Base-by-base conservation (phyloP, 805 yeast genomes). In the Wickerhamomyces sydowiorum region DNA sequence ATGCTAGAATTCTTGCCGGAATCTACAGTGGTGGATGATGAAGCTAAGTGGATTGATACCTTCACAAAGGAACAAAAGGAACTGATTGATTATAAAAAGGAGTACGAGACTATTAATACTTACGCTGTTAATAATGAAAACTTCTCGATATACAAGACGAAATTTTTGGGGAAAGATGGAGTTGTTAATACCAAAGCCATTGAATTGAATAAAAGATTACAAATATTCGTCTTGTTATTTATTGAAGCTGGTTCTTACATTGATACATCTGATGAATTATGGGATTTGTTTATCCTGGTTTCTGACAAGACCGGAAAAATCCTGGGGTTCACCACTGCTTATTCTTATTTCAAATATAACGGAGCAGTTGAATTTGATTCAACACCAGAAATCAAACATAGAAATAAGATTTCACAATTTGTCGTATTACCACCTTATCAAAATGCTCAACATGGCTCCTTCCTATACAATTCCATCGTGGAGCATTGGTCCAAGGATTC, bases 161-260 rank as follows among this genome's bases (percentile, higher is more conserved):
- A 59, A 21, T 47, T 67, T 3, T 13, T 4, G 4, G 14, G 14
- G 6, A 42, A 42, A 9, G 53, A 53, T 14, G 44, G 40, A 7
- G 55, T 78, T 38, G 52, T 58, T 12, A 71, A 68, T 36, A 56
- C 54, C 0, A 55, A 54, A 6, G 78, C 80, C 0, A 51, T 64
- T 36, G 77, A 74, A 47, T 60, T 88, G 39, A 90, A 82, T 53
- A 63, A 71, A 38, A 65, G 96, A 45, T 69, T 89, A 49, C 95
- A 88, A 51, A 78, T 90, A 2, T 76, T 93, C 51, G 86, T 86
- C 14, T 65, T 91, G 22, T 67, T 93, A 10, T 89, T 82, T 64
- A 91, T 93, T 51, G 99, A 93, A 59, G 98, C 96, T 0, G 98
- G 96, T 2, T 80, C 95, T 1, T 86, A 78, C 54, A 88, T 93